Evolutionary conservation across 768 basidiomycete genomes (phyloP).

Genomic region (Amanita muscaria): DNA sequence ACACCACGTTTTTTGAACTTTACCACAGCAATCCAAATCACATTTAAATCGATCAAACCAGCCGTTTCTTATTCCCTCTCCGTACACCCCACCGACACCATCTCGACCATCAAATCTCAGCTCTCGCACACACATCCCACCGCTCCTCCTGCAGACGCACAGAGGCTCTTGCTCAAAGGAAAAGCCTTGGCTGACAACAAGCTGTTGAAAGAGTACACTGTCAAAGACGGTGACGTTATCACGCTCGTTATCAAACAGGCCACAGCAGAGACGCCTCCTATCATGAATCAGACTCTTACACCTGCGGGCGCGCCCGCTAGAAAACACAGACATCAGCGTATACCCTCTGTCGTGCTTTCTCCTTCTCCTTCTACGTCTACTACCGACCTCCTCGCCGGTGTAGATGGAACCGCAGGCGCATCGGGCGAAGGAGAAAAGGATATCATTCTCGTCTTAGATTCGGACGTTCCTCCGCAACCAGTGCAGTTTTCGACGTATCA

Average conservation of each 20-base stretch:
- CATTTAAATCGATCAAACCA: slow-evolving; percentile 91
- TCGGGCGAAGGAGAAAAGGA: slow-evolving; percentile 37
- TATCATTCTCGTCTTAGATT: slow-evolving; percentile 63
- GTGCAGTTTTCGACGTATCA: slow-evolving; percentile 52
- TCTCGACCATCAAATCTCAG: slow-evolving; percentile 69
- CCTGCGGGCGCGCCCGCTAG: slow-evolving; percentile 8
- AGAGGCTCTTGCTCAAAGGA: slow-evolving; percentile 87
- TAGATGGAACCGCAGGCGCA: slow-evolving; percentile 13
- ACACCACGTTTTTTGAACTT: neutral
- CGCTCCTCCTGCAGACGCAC: slow-evolving; percentile 73
- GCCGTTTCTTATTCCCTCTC: slow-evolving; percentile 63
- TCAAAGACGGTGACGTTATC: slow-evolving; percentile 73
- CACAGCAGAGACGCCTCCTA: slow-evolving; percentile 50
- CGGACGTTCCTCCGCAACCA: slow-evolving; percentile 33
- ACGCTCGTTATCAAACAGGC: slow-evolving; percentile 84
- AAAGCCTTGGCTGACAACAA: slow-evolving; percentile 88
- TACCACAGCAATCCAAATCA: slow-evolving; percentile 43
- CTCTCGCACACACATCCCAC: slow-evolving; percentile 51
- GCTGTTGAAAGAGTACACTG: slow-evolving; percentile 82
- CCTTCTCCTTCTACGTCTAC: slow-evolving; percentile 58
- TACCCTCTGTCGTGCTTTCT: slow-evolving; percentile 72
- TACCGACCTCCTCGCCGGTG: neutral
- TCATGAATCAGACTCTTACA: slow-evolving; percentile 17
- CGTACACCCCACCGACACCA: slow-evolving; percentile 74
- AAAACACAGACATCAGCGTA: slow-evolving; percentile 47